Evolutionary conservation across 2,329 filamentous ascomycete species (phyloP), one percentile per base, ranked within the genome.

Genomic region (Sclerotinia trifoliorum): DNA sequence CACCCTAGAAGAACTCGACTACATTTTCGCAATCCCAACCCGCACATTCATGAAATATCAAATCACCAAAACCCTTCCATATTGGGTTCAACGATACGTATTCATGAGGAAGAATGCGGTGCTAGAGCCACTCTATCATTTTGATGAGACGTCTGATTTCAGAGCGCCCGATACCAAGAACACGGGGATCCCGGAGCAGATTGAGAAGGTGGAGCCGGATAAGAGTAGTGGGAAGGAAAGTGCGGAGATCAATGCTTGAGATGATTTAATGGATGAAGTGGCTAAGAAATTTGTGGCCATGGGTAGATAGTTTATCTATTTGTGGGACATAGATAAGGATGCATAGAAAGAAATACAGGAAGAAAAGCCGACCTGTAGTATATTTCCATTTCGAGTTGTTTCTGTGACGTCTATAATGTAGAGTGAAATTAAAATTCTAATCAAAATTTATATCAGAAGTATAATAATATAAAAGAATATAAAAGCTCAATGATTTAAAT

Each of bases 11-110:
- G 76, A 77, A 65, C 64, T 77, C 42, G 75, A 77, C 72, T 84
- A 85, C 88, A 57, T 87, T 64, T 86, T 86, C 61, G 74, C 69
- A 4, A 71, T 77, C 8, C 69, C 75, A 5, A 76, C 73, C 2
- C 67, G 73, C 42, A 73, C 70, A 10, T 72, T 74, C 55, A 63
- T 71, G 7, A 70, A 68, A 44, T 75, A 74, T 49, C 74, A 75
- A 54, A 29, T 75, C 15, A 29, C 86, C 73, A 86, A 83, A 74
- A 54, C 57, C 3, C 13, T 69, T 8, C 68, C 68, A 13, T 68
- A 65, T n/a, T 70, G 62, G 56, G 7, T 70, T 7, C 55, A 65
- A 19, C n/a, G 66, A 17, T 68, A 68, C 29, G 44, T 68, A 6
- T 68, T 68, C 26, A 44, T 68, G n/a, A 42, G 46, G 1, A 68